Evolutionary conservation across 352 stramenopile species (phyloP), one percentile per base, ranked within the genome.

Genomic region (Pythium volutum): DNA sequence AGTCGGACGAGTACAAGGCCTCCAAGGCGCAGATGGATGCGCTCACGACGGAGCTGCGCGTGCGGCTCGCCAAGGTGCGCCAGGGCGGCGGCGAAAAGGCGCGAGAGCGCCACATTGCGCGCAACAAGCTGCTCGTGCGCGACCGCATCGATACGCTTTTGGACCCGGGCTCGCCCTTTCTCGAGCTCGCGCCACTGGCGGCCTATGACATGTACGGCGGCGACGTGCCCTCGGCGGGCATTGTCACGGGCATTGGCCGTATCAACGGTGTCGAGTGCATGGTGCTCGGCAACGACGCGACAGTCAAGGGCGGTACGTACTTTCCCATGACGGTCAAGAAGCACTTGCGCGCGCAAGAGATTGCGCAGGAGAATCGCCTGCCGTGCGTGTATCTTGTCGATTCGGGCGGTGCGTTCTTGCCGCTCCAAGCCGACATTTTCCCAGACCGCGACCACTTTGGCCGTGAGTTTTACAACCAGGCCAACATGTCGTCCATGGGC

Each of bases 261-360:
- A 77, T 96, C 55, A 80, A 84, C 22, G 88, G 94, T 23, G 69
- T 94, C 29, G 76, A 97, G 59, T 98, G 94, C 62, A 98, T 99
- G 92, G 95, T 99, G 60, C 74, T 99, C 27, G 97, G 89, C 36
- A 99, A 99, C 74, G 97, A 99, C 81, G 96, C 97, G 7, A 99
- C 97, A 0, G 96, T 99, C 26, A 99, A 99, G 64, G 96, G 97
- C 39, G 97, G 97, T 22, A 99, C 96, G 0, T 99, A 99, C 73
- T 99, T 98, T 72, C 97, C 97, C 2, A 93, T 99, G 69, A 99
- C 97, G 2, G 96, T 99, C 36, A 99, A 99, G 84, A 99, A 99
- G 66, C 89, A 98, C 68, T 50, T 98, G 46, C 74, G 92, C n/a
- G 91, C 91, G 6, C 89, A 98, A 72, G 95, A 99, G 66, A 98